These are phyloP conservation scores for Sistotremastrum niveocremeum DNA, from an alignment of 768 basidiomycete species.

Conservation along the genomic window DNA sequence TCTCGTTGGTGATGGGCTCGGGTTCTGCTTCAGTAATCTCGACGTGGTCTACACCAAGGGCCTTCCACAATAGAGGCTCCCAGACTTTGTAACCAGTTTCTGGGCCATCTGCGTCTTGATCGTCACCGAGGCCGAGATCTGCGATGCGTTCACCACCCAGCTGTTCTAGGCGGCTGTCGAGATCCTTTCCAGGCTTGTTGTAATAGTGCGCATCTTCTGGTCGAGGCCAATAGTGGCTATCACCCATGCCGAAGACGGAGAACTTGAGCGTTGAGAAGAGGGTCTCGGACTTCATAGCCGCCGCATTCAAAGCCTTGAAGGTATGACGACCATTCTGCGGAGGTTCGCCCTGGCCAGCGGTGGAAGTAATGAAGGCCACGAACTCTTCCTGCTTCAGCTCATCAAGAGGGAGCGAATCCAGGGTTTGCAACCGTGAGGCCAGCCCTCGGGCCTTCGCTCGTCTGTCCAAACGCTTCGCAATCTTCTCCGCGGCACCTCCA, in stretches of 20 bases:
- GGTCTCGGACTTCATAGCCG: constrained; percentile 32
- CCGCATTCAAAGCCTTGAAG: constrained; percentile 72
- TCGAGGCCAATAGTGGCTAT: constrained; percentile 98
- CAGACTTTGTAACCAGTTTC: constrained; percentile 95
- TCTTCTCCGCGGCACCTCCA: constrained; percentile 91
- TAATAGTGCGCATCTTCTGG: constrained; percentile 96
- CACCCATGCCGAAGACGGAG: constrained; percentile 89
- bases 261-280: constrained; percentile 54
- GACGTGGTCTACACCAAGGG: constrained; percentile 77
- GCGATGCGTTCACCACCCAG: constrained; percentile 71
- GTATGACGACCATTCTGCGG: constrained; percentile 92
- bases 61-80: constrained; percentile 91
- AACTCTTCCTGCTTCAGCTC: constrained; percentile 59
- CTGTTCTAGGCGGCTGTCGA: constrained; percentile 63
- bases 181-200: constrained; percentile 91
- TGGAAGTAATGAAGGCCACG: constrained; percentile 80
- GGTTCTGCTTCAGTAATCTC: constrained; percentile 89
- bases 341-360: constrained; percentile 94
- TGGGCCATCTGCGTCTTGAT: constrained; percentile 93
- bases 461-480: constrained; percentile 74
- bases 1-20: constrained; percentile 96
- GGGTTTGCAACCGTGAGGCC: constrained; percentile 53
- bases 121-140: constrained; percentile 78
- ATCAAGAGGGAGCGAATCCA: constrained; percentile 74
- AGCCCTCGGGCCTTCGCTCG: constrained; percentile 80